Percentiles rank a stretch among this genome's conserved stretches.
phyloP scores from a whole-genome alignment of 2,329 filamentous ascomycete genomes.

The Arthrinium phaeospermum region DNA sequence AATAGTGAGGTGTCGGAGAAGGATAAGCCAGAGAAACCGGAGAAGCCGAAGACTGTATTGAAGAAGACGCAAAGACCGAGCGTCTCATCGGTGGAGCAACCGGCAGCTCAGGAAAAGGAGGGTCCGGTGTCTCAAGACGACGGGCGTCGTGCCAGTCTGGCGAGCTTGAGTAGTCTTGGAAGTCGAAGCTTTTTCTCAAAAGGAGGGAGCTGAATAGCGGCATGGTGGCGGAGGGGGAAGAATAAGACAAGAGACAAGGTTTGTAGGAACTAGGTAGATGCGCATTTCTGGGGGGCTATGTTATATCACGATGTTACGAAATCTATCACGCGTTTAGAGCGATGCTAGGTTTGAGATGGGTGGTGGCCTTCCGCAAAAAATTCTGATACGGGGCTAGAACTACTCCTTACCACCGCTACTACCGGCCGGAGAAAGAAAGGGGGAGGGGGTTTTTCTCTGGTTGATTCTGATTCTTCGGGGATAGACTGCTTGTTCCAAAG shows the following conservation, averaged over 20 bases:
- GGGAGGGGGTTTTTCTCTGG: neutral
- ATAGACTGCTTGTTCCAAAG: neutral
- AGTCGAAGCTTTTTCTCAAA: slow-evolving; percentile 8
- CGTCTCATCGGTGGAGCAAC: slow-evolving; percentile 28
- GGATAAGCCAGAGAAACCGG: slow-evolving; percentile 28
- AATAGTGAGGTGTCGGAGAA: slow-evolving; percentile 40
- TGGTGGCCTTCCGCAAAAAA: neutral
- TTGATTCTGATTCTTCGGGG: slow-evolving; percentile 5
- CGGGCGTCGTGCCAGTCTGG: slow-evolving; percentile 19
- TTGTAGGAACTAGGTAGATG: slow-evolving; percentile 14
- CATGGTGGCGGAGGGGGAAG: neutral
- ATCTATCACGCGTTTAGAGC: slow-evolving; percentile 16
- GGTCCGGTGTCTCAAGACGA: neutral
- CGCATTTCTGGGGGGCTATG: slow-evolving; percentile 7
- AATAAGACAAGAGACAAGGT: neutral
- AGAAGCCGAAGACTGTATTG: slow-evolving; percentile 42
- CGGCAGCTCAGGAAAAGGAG: slow-evolving; percentile 19
- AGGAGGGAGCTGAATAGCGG: neutral
- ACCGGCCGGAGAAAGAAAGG: neutral
- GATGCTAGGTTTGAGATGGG: slow-evolving; percentile 14
- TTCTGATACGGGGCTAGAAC: neutral
- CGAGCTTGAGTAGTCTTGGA: slow-evolving; percentile 18
- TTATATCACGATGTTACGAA: slow-evolving; percentile 18
- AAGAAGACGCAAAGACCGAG: slow-evolving; percentile 45
- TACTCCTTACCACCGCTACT: neutral